phyloP scores from a whole-genome alignment of 257 asterid species.

The Forsythia viridissima region DNA sequence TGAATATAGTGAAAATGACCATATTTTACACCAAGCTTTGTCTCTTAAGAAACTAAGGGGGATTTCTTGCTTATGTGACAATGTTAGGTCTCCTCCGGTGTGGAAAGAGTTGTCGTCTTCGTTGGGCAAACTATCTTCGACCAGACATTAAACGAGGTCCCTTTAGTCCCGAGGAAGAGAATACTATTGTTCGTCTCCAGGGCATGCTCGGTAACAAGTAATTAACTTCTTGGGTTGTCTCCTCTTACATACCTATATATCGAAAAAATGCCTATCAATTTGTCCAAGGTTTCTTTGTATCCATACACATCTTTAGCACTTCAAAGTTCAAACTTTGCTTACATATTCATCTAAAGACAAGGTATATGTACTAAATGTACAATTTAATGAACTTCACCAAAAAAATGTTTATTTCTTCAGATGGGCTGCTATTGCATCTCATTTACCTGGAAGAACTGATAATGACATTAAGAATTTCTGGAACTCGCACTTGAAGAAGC shows the following conservation, averaged over 20 bases:
- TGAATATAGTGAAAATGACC: background rate
- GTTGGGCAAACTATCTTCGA: slow-evolving; percentile 77
- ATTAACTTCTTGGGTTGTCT: background rate
- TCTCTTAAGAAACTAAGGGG: background rate
- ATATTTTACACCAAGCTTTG: background rate
- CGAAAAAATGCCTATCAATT: background rate
- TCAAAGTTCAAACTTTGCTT: too few relatives aligned
- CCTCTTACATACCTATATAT: slow-evolving; percentile 1
- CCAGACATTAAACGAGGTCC: slow-evolving; percentile 69
- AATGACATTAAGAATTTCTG: slow-evolving; percentile 71
- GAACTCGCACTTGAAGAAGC: slow-evolving; percentile 75
- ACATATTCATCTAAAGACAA: too few relatives aligned
- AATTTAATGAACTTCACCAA: too few relatives aligned
- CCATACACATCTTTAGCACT: too few relatives aligned
- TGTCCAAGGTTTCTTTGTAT: too few relatives aligned
- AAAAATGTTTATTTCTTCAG: slow-evolving; percentile 27
- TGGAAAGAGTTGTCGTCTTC: slow-evolving; percentile 83
- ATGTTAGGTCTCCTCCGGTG: slow-evolving; percentile 61
- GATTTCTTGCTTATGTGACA: slow-evolving; percentile 16
- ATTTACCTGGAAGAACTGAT: slow-evolving; percentile 73
- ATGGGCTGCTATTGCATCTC: slow-evolving; percentile 73
- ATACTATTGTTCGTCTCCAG: slow-evolving; percentile 43
- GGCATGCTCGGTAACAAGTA: slow-evolving; percentile 64
- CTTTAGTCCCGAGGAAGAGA: slow-evolving; percentile 53
- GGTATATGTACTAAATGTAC: too few relatives aligned